A percentile compares a stretch with the other conserved stretches of the same genome.
Evolutionary conservation across 345 rosid species (phyloP).

Genomic region (Triadica sebifera): DNA sequence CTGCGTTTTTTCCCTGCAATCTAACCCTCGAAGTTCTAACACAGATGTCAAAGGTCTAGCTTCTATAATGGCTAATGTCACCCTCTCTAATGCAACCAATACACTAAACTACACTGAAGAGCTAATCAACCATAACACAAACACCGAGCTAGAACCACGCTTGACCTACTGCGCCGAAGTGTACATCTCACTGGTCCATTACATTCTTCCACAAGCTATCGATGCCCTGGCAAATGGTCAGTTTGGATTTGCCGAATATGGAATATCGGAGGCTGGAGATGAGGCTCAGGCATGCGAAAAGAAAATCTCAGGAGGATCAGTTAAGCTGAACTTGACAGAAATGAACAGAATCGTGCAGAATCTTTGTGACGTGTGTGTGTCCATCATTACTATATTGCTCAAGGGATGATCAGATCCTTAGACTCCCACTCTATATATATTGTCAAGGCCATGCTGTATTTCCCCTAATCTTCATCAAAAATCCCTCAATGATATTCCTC

Average conservation of each 20-base stretch:
- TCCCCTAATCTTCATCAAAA: background rate
- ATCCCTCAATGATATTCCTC: background rate
- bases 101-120: slow-evolving; percentile 47
- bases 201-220: slow-evolving; percentile 82
- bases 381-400: slow-evolving; percentile 47
- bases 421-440: background rate
- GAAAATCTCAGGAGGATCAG: slow-evolving; percentile 35
- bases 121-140: slow-evolving; percentile 37
- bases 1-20: slow-evolving; percentile 46
- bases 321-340: slow-evolving; percentile 34
- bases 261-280: slow-evolving; percentile 49
- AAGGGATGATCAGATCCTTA: slow-evolving; percentile 2
- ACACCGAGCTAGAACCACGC: slow-evolving; percentile 52
- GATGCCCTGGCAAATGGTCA: slow-evolving; percentile 47
- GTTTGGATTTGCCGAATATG: slow-evolving; percentile 62
- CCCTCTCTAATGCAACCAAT: slow-evolving; percentile 52
- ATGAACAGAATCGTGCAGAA: slow-evolving; percentile 50
- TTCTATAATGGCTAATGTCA: slow-evolving; percentile 33
- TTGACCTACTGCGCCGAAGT: slow-evolving; percentile 74
- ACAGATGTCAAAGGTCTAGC: slow-evolving; percentile 51
- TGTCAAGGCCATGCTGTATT: background rate
- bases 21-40: slow-evolving; percentile 20
- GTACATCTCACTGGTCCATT: slow-evolving; percentile 68
- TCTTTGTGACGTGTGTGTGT: slow-evolving; percentile 60
- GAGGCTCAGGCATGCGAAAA: slow-evolving; percentile 60